These are phyloP conservation scores for Phaeodactylum tricornutum DNA, from an alignment of 108 stramenopile species.

Conservation along the genomic window DNA sequence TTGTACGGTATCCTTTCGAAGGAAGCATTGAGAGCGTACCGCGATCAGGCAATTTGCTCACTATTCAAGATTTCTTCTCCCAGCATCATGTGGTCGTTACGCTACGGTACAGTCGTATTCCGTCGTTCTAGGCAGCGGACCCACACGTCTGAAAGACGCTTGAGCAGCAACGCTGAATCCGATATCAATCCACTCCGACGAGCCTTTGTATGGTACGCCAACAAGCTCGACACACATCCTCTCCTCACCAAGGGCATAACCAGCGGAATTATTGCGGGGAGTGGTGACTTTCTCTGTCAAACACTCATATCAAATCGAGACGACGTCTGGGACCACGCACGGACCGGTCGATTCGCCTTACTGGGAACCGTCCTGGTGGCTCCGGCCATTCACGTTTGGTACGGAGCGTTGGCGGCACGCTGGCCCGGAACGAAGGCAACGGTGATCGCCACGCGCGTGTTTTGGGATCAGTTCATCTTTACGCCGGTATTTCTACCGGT, in stretches of 20 bases:
- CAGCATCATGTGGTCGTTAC: too few relatives aligned
- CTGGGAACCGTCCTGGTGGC: constrained; percentile 70
- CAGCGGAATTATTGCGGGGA: constrained; percentile 54
- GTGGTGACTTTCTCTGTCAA: constrained; percentile 68
- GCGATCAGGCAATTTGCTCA: too few relatives aligned
- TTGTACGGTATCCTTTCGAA: too few relatives aligned
- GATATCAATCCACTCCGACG: too few relatives aligned
- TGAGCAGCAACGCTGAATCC: too few relatives aligned
- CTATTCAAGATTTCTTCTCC: too few relatives aligned
- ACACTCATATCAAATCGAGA: background rate
- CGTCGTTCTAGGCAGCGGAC: too few relatives aligned
- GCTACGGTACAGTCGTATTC: too few relatives aligned
- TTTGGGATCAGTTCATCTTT: constrained; percentile 62
- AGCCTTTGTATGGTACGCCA: constrained; percentile 54
- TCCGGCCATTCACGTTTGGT: constrained; percentile 75
- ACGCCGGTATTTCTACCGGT: constrained; percentile 59
- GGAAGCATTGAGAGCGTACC: too few relatives aligned
- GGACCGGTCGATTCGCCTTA: constrained; percentile 51
- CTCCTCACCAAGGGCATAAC: constrained; percentile 66
- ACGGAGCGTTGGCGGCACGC: constrained; percentile 28
- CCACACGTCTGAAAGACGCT: too few relatives aligned
- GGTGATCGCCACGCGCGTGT: constrained; percentile 35
- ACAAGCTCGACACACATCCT: constrained; percentile 57
- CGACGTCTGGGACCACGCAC: constrained; percentile 22
- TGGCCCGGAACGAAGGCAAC: constrained; percentile 37